Percentiles rank a stretch among this genome's conserved stretches.
Evolutionary conservation across 805 yeast genomes (phyloP).

Genomic region (Scheffersomyces amazonensis): DNA sequence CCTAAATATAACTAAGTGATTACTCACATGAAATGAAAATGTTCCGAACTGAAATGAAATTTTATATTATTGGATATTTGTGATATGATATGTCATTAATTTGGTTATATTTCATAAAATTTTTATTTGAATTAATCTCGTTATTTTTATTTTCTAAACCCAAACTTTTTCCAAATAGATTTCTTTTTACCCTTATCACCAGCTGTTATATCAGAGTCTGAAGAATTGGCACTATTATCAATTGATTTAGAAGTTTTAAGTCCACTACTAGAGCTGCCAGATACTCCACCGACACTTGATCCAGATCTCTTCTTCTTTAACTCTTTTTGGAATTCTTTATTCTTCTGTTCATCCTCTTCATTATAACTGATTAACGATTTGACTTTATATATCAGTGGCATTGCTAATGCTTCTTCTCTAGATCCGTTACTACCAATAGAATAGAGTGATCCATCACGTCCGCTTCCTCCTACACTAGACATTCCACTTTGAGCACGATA

Average conservation of each 20-base stretch:
- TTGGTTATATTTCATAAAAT: no score
- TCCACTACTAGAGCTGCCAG: no score
- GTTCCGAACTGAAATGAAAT: no score
- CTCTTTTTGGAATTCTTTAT: constrained; percentile 7
- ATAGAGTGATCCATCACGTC: neutral
- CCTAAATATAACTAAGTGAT: no score
- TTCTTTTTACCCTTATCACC: constrained; percentile 10
- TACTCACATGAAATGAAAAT: no score
- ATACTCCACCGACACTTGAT: neutral
- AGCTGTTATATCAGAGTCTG: neutral
- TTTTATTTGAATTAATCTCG: neutral
- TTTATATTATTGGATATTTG: no score
- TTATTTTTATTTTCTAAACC: constrained; percentile 16
- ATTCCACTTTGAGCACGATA: constrained; percentile 20
- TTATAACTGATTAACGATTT: constrained; percentile 35
- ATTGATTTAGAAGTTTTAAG: constrained; percentile 2
- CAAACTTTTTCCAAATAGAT: constrained; percentile 21
- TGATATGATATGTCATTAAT: no score
- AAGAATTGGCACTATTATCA: neutral
- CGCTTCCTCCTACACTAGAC: neutral
- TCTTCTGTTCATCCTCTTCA: constrained; percentile 28
- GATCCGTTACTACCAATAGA: neutral
- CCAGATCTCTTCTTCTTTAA: constrained; percentile 2
- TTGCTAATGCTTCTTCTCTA: neutral
- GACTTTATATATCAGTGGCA: constrained; percentile 34